Conservation (phyloP, 768 basidiomycete species). For the Piloderma croceum region DNA sequence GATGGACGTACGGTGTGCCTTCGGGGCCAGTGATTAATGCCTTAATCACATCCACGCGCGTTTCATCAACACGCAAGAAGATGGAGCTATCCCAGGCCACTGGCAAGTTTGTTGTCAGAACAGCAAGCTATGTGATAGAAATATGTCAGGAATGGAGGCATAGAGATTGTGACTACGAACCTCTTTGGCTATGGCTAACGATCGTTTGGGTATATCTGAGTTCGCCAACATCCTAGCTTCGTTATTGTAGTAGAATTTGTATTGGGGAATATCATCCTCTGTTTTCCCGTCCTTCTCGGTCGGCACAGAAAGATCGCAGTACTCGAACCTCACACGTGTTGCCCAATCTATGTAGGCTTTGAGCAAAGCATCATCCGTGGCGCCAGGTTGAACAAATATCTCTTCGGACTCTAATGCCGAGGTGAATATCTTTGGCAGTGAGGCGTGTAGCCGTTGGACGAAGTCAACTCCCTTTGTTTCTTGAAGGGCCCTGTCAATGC, state of each 20-base stretch:
- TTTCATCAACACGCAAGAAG: conserved; percentile 89
- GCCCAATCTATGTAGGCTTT: conserved; percentile 85
- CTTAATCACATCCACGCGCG: conserved; percentile 86
- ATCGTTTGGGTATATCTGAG: conserved; percentile 86
- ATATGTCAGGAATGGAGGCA: conserved; percentile 3
- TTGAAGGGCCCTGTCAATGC: conserved; percentile 81
- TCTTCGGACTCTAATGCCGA: conserved; percentile 35
- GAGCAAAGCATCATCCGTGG: conserved; percentile 60
- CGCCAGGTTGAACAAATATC: conserved; percentile 42
- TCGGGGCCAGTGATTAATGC: conserved; percentile 90
- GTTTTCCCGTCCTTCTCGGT: conserved; percentile 20
- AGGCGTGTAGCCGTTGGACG: conserved; percentile 68
- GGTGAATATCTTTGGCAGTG: conserved; percentile 67
- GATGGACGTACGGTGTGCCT: conserved; percentile 74
- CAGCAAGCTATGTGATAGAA: conserved; percentile 62
- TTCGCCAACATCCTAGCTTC: conserved; percentile 81
- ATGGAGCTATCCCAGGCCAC: conserved; percentile 93
- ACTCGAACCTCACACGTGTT: conserved; percentile 76
- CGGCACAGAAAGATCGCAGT: conserved; percentile 75
- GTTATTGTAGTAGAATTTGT: conserved; percentile 76
- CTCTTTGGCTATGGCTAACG: conserved; percentile 93
- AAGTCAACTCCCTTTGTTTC: conserved; percentile 90
- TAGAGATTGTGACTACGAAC: conserved; percentile 28
- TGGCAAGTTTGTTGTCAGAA: conserved; percentile 90
- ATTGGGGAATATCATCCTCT: conserved; percentile 59